phyloP scores from a whole-genome alignment of 2,329 filamentous ascomycete species.

The Aureobasidium subglaciale region DNA sequence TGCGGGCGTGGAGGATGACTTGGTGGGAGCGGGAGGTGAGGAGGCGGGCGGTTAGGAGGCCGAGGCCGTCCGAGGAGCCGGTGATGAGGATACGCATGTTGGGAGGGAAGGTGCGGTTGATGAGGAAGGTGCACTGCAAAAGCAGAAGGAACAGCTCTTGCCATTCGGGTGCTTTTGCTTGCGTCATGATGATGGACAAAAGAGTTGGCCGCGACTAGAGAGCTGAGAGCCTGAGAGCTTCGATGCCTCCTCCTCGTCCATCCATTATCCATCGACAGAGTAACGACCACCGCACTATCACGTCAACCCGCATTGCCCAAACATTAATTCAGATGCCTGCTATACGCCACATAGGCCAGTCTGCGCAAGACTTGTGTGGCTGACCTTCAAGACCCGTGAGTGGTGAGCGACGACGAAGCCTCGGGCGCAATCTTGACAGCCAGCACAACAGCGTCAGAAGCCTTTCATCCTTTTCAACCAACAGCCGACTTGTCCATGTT shows the following conservation, averaged over 20 bases:
- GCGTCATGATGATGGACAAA: neutral
- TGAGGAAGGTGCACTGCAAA: neutral
- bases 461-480: neutral
- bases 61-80: constrained; percentile 52
- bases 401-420: neutral
- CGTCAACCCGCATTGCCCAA: too few species aligned
- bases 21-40: constrained; percentile 43
- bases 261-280: too few species aligned
- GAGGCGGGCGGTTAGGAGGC: constrained; percentile 43
- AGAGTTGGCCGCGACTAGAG: neutral
- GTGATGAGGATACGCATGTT: constrained; percentile 44
- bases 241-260: too few species aligned
- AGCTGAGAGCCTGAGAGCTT: too few species aligned
- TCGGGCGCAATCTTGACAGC: neutral
- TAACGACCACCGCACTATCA: too few species aligned
- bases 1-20: constrained; percentile 52
- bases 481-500: neutral
- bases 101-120: constrained; percentile 29
- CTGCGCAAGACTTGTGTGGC: too few species aligned
- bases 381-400: too few species aligned
- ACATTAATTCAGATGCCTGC: too few species aligned
- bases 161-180: neutral
- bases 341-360: too few species aligned
- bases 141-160: neutral
- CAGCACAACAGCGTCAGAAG: neutral